Conservation (phyloP, 2,329 filamentous ascomycete genomes). For the Basipetospora chlamydospora region DNA sequence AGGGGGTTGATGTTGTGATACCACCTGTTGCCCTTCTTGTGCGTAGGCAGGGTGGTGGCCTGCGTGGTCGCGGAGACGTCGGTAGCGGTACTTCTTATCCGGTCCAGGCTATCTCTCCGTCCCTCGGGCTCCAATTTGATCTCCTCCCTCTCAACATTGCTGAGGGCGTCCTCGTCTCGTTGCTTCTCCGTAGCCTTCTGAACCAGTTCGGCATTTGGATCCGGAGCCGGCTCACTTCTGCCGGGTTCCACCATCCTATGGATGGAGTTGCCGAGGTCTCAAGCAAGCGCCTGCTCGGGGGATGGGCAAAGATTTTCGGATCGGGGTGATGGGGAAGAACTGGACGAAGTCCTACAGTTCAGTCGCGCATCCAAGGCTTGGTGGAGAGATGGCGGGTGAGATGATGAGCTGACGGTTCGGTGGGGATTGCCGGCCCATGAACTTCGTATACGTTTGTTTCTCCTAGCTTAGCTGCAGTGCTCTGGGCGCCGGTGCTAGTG, state of each 20-base stretch:
- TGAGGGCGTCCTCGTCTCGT: background rate
- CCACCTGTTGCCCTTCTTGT: conserved; percentile 35
- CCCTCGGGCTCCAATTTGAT: conserved; percentile 5
- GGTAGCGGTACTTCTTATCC: conserved; percentile 38
- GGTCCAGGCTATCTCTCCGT: conserved; percentile 16
- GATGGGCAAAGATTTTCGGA: too few species aligned
- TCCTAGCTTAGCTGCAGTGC: too few species aligned
- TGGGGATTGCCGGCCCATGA: too few species aligned
- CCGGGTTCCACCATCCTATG: conserved; percentile 3
- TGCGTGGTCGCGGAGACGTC: conserved; percentile 33
- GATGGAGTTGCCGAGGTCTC: too few species aligned
- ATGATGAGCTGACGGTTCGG: too few species aligned
- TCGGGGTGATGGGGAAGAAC: too few species aligned
- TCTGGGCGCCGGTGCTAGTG: too few species aligned
- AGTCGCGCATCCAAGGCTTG: too few species aligned
- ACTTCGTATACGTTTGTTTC: too few species aligned
- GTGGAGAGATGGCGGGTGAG: too few species aligned
- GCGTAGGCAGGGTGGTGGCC: conserved; percentile 17
- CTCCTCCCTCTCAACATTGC: conserved; percentile 5
- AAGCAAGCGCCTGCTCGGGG: too few species aligned
- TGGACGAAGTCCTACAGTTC: too few species aligned
- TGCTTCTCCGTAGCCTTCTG: conserved; percentile 6
- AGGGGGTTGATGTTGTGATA: conserved; percentile 47
- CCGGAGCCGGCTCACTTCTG: background rate
- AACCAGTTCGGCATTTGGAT: conserved; percentile 5